Base-by-base conservation (phyloP, 768 basidiomycete species). In the Glaciozyma antarctica region DNA sequence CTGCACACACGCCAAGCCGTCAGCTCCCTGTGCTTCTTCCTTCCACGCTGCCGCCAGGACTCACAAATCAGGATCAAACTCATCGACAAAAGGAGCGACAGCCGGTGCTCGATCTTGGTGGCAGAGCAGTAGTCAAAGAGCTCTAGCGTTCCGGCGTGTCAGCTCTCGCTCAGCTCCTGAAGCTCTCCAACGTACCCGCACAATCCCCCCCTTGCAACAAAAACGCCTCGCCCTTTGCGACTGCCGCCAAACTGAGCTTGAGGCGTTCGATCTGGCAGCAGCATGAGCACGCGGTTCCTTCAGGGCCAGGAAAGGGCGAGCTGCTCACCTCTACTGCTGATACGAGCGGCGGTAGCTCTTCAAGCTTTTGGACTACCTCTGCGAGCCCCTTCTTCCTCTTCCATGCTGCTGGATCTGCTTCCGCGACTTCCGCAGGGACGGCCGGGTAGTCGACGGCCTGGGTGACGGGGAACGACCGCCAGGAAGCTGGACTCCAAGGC, bases 201-300 rank as follows among this genome's bases (percentile, higher is more conserved):
- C 95, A 99, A 74, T 99, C 95, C 3, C 95, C 95, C 0, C 95
- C 95, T 67, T 99, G 95, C 3, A 99, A 82, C 45, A 99, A 81
- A 77, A 99, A 98, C 0, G 90, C 91, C 73, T 93, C 84, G 67
- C 90, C 88, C 24, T 95, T 87, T 4, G 93, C 91, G 44, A 84
- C 84, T 43, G 81, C 78, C 24, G 68, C 67, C 10, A 66, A 48
- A 10, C 69, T 60, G 38, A 62, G 24, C 28, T 71, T 75, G 22
- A 67, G 66, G 10, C 78, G 71, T 57, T 76, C 76, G 53, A 76
- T 72, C 72, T 76, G 49, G 26, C 22, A 28, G 43, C 32, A 32
- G 32, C 32, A 5, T 10, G 57, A 43, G 22, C 53, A 19, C 5
- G 24, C 5, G 32, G 4, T 19, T 26, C 15, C 13, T 24, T 19